Evolutionary conservation across 139 green algal genomes (phyloP).

Genomic region (Chlamydomonas applanata): DNA sequence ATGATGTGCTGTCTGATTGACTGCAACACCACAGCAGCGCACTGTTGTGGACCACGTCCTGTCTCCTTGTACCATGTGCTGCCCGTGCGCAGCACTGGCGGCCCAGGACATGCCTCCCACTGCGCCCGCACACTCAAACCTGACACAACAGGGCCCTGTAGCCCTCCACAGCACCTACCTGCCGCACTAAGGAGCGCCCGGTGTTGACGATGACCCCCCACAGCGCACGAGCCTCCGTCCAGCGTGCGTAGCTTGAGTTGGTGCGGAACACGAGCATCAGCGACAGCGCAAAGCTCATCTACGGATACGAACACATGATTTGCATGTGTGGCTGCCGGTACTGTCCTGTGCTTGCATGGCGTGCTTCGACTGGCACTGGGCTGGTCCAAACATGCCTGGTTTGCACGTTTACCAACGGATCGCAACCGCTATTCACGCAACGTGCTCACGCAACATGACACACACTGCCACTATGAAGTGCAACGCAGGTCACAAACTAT

Average conservation of each 20-base stretch:
- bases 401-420: too few relatives aligned
- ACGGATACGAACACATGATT: slow-evolving; percentile 17
- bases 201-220: slow-evolving; percentile 41
- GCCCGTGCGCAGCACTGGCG: not conserved
- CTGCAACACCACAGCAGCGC: too few relatives aligned
- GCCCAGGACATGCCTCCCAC: too few relatives aligned
- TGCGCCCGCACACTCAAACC: too few relatives aligned
- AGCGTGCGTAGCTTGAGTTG: slow-evolving; percentile 32
- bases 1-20: too few relatives aligned
- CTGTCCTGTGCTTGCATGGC: not conserved
- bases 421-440: not conserved
- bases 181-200: too few relatives aligned
- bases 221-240: slow-evolving; percentile 33
- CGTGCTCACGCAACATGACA: too few relatives aligned
- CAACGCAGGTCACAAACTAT: too few relatives aligned
- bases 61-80: not conserved
- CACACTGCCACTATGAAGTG: too few relatives aligned
- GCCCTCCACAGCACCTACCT: too few relatives aligned
- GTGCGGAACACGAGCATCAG: slow-evolving; percentile 67
- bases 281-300: slow-evolving; percentile 49
- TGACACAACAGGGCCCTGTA: too few relatives aligned
- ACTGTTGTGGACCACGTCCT: too few relatives aligned
- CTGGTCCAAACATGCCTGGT: not conserved
- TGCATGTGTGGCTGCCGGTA: not conserved
- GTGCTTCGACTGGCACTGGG: not conserved